Conservation (phyloP, 2,329 filamentous ascomycete genomes). For the Cladosporium sp. region DNA sequence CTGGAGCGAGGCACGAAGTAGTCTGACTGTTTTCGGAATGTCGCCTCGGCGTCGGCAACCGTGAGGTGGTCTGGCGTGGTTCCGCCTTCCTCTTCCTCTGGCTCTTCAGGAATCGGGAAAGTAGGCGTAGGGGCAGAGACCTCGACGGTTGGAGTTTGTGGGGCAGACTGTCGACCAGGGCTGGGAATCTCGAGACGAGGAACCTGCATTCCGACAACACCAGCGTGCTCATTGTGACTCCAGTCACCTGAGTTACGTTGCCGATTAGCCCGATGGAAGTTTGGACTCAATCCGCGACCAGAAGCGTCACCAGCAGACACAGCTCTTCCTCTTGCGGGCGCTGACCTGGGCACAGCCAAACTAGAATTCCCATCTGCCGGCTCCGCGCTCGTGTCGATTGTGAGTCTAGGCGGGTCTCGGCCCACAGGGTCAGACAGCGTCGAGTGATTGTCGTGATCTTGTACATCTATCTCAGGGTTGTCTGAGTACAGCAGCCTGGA, state of each 20-base stretch:
- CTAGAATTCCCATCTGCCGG: not conserved
- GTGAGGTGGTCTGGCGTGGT: constrained; percentile 1
- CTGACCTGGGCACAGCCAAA: constrained; percentile 25
- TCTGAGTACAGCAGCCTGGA: constrained; percentile 64
- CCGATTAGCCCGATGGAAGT: constrained; percentile 12
- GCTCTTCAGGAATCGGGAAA: constrained; percentile 1
- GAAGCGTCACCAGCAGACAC: constrained; percentile 56
- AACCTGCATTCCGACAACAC: constrained; percentile 1
- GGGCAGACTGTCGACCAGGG: constrained; percentile 8
- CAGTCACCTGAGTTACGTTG: not conserved
- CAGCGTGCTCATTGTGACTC: constrained; percentile 2
- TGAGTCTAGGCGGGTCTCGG: constrained; percentile 22
- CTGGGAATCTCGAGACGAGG: constrained; percentile 1
- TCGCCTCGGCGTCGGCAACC: constrained; percentile 1
- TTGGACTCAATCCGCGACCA: constrained; percentile 39
- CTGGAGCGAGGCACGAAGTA: constrained; percentile 1
- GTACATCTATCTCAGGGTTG: constrained; percentile 45
- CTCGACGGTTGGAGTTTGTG: constrained; percentile 2
- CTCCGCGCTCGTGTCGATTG: constrained; percentile 1
- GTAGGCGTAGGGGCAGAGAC: constrained; percentile 8
- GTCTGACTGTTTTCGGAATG: constrained; percentile 1
- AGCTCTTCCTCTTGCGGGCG: constrained; percentile 34
- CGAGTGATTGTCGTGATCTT: constrained; percentile 43
- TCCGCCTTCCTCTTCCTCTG: constrained; percentile 3
- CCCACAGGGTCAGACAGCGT: constrained; percentile 43